phyloP scores from a whole-genome alignment of 75 land plant species.

The Pinus tabuliformis region DNA sequence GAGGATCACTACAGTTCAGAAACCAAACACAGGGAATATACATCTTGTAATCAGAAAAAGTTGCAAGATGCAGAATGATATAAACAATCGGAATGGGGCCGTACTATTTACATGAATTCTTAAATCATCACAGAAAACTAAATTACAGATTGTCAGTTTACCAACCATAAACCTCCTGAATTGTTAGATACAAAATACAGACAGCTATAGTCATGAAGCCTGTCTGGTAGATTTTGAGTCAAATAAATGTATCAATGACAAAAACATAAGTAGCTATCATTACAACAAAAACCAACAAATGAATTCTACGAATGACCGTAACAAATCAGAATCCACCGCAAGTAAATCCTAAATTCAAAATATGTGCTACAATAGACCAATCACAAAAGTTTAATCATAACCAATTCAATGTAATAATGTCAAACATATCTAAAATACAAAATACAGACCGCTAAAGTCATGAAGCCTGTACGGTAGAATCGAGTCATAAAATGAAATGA shows the following conservation, averaged over 20 bases:
- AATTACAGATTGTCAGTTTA: not conserved
- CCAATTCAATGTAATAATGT: not conserved
- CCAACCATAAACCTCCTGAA: not conserved
- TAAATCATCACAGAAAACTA: not conserved
- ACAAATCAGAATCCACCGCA: not conserved
- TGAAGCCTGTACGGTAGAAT: not conserved
- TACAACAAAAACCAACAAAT: not conserved
- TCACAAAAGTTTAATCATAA: not conserved
- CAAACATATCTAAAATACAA: not conserved
- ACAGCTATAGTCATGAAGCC: not conserved
- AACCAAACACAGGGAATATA: not conserved
- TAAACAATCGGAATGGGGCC: not conserved
- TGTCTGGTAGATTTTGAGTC: not conserved
- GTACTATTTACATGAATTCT: not conserved
- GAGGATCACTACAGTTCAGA: not conserved
- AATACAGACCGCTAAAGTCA: not conserved
- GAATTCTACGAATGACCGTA: not conserved
- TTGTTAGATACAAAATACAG: not conserved
- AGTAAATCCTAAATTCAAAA: not conserved
- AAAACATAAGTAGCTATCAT: not conserved
- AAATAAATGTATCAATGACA: not conserved
- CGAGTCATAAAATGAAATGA: not conserved
- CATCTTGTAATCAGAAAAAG: conserved; percentile 3
- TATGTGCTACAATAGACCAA: not conserved
- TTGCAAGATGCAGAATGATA: not conserved